Base-by-base conservation (phyloP, 129 eudicot species). In the Lonicera japonica region DNA sequence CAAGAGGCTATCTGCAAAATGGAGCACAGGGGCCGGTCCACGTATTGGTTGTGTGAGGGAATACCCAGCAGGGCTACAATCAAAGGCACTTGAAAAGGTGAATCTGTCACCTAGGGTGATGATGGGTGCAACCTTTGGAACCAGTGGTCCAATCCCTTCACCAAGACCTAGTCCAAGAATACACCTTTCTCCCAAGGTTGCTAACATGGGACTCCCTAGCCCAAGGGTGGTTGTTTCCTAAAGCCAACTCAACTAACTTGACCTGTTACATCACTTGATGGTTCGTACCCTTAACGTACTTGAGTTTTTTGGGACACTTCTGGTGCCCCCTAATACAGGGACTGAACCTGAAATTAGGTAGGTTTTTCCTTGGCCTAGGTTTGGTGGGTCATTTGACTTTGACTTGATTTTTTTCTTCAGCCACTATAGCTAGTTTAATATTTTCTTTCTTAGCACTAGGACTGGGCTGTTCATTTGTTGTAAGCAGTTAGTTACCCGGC, bases 1-100 rank as follows among this genome's bases (percentile, higher is more conserved):
- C 11, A 69, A 67, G 25, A 41, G 57, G 1, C 47, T 77, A 50
- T 77, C 86, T 0, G 73, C 77, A 36, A 74, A 72, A 71, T 84
- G 91, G 91, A 73, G 73, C 21, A 74, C 86, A 0, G 90, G 90
- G n/a, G 38, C 70, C 0, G 86, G 86, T 54, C 83, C 91, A 24
- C 74, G 91, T 59, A 84, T 84, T 52, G 79, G 86, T 19, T 77
- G 83, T 11, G 84, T 84, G 21, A 65, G 84, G 46, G 91, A 84
- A 13, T 84, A 84, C 72, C 82, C 91, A 9, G 12, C 73, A 39
- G 65, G 77, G 21, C 74, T 84, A 46, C 91, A 77, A 58, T 84
- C 24, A 25, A 83, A 72, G 50, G 91, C 86, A 25, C 86, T 80
- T 16, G 83, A 71, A 58, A 77, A 83, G 25, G 73, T 84, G 61